A percentile compares a stretch with the other conserved stretches of the same genome.
phyloP scores from a whole-genome alignment of 495 filamentous ascomycete species.

The Aspergillus olivimuriae region DNA sequence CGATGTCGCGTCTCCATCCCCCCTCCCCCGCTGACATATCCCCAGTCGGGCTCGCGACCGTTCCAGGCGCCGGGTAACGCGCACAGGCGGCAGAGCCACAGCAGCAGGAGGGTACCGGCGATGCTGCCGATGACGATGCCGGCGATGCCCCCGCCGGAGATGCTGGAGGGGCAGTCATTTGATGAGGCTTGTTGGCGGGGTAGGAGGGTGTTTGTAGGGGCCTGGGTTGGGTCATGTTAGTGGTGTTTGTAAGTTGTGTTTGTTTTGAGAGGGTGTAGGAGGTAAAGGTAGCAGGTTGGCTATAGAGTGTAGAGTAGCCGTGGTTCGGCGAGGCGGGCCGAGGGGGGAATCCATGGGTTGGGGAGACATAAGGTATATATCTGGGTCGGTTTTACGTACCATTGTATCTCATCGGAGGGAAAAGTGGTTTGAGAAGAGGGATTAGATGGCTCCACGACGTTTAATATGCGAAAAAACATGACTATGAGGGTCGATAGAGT shows the following conservation, averaged over 20 bases:
- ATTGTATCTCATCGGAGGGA: too few species aligned
- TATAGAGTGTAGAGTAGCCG: too few species aligned
- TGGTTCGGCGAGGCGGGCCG: too few species aligned
- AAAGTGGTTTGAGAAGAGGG: too few species aligned
- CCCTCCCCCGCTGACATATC: constrained; percentile 16
- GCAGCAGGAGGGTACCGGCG: constrained; percentile 45
- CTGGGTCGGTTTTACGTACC: too few species aligned
- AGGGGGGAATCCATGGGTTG: too few species aligned
- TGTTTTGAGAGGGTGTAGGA: too few species aligned
- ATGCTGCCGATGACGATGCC: constrained; percentile 57
- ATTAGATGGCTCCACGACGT: too few species aligned
- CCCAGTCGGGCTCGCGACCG: constrained; percentile 19
- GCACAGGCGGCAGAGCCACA: constrained; percentile 43
- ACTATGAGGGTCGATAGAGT: background rate
- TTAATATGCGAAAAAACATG: background rate
- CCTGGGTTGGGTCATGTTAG: constrained; percentile 10
- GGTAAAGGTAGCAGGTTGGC: too few species aligned
- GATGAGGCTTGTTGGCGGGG: background rate
- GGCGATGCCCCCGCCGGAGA: constrained; percentile 50
- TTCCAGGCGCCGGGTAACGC: constrained; percentile 17
- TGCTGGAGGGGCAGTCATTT: constrained; percentile 29
- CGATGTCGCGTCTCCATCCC: constrained; percentile 7
- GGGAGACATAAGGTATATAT: too few species aligned
- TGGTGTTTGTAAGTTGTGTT: too few species aligned
- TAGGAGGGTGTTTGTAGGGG: constrained; percentile 16